phyloP scores from a whole-genome alignment of 1,284 basidiomycete species.

The Ganoderma leucocontextum region DNA sequence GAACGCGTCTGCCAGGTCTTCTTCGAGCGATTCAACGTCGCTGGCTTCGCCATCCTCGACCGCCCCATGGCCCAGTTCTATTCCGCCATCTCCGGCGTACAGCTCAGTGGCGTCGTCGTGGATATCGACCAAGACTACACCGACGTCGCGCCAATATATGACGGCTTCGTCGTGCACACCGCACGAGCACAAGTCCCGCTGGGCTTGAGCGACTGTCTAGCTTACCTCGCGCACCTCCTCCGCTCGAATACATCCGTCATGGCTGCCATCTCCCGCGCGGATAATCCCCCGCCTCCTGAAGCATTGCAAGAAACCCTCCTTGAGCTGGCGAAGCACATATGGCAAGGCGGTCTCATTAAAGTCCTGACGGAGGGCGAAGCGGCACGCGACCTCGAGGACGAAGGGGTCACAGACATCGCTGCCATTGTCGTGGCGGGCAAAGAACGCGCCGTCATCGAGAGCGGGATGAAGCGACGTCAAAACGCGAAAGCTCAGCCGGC shows the following conservation, averaged over 20 bases:
- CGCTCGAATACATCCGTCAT: constrained; percentile 73
- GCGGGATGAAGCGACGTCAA: constrained; percentile 79
- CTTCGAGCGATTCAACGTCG: constrained; percentile 96
- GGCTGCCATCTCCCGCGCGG: constrained; percentile 63
- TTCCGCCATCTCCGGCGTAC: constrained; percentile 65
- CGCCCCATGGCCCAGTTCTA: constrained; percentile 88
- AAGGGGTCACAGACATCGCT: constrained; percentile 87
- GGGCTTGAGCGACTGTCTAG: constrained; percentile 80
- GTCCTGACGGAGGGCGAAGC: constrained; percentile 78
- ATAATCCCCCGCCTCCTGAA: constrained; percentile 52
- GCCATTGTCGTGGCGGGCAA: constrained; percentile 83
- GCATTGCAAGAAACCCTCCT: constrained; percentile 58
- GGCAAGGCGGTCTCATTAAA: constrained; percentile 69
- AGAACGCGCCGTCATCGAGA: constrained; percentile 84
- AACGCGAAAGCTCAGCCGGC: constrained; percentile 80
- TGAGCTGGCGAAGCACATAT: constrained; percentile 67
- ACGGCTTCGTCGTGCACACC: constrained; percentile 73
- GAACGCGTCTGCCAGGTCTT: constrained; percentile 88
- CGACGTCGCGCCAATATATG: constrained; percentile 83
- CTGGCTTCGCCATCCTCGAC: constrained; percentile 86
- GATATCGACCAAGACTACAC: constrained; percentile 85
- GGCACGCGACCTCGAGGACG: constrained; percentile 65
- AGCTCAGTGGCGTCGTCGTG: constrained; percentile 82
- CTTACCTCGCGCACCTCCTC: constrained; percentile 78
- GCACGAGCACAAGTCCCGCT: constrained; percentile 68